phyloP scores from a whole-genome alignment of 768 basidiomycete species.

The Termitomyces sp. region DNA sequence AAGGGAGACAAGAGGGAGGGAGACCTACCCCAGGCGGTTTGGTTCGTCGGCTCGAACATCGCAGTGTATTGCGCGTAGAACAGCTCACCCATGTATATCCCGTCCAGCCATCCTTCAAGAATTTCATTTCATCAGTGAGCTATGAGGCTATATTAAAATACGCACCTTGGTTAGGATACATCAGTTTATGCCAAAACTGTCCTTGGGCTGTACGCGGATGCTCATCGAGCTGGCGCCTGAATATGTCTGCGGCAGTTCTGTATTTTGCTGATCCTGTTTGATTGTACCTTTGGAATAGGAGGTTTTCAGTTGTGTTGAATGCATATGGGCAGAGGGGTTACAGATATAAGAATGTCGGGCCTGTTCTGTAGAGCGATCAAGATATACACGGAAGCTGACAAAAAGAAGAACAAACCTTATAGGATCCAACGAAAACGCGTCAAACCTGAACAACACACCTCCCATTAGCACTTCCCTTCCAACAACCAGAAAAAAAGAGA shows the following conservation, averaged over 20 bases:
- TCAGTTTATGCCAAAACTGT: constrained; percentile 45
- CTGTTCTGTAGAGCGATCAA: constrained; percentile 25
- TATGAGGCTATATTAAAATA: no score
- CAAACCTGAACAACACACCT: constrained; percentile 24
- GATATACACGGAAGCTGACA: not conserved
- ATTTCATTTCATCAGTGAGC: not conserved
- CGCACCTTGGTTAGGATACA: constrained; percentile 40
- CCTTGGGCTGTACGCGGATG: constrained; percentile 44
- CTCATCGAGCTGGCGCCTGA: constrained; percentile 34
- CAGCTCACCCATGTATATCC: constrained; percentile 44
- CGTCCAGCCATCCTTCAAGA: constrained; percentile 39
- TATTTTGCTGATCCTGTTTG: constrained; percentile 34
- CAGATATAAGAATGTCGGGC: constrained; percentile 39
- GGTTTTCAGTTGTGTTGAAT: not conserved
- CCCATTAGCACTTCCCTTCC: no score
- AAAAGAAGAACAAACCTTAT: constrained; percentile 24
- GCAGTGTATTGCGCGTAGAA: constrained; percentile 42
- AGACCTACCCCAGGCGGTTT: constrained; percentile 35
- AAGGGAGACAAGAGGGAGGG: no score
- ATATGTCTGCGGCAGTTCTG: constrained; percentile 38
- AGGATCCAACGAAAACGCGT: constrained; percentile 33
- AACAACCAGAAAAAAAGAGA: not conserved
- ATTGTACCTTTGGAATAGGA: constrained; percentile 23
- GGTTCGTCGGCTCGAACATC: constrained; percentile 31
- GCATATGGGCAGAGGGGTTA: constrained; percentile 13